These are phyloP conservation scores for Erythrobasidium hasegawianum DNA, from an alignment of 1,284 basidiomycete species.

Conservation along the genomic window DNA sequence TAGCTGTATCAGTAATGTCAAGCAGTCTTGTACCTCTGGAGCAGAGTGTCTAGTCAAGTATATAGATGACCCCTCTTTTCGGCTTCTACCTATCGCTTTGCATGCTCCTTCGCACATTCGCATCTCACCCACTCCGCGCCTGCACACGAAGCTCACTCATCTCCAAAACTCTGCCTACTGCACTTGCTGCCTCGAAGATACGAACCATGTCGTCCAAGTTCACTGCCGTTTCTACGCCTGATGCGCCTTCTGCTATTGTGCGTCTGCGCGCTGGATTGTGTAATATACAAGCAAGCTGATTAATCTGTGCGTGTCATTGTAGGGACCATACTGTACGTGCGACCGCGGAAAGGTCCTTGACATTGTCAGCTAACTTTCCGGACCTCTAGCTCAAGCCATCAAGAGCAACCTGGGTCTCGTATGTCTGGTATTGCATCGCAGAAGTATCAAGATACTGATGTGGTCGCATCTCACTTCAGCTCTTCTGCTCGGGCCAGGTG, in stretches of 20 bases:
- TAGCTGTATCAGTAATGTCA: too few species aligned
- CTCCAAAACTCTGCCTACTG: too few species aligned
- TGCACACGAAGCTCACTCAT: too few species aligned
- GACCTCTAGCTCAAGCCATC: constrained; percentile 22
- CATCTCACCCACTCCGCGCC: too few species aligned
- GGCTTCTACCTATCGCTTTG: not conserved
- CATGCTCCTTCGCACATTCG: not conserved
- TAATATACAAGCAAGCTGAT: not conserved
- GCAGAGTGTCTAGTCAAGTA: too few species aligned
- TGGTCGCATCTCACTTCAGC: constrained; percentile 58
- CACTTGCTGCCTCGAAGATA: not conserved
- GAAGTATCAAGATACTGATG: too few species aligned
- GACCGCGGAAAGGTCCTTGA: too few species aligned
- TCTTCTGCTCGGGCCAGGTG: constrained; percentile 87
- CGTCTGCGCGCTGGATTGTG: too few species aligned
- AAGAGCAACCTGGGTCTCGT: constrained; percentile 20
- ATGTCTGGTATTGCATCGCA: too few species aligned
- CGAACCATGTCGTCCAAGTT: not conserved
- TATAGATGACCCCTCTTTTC: not conserved
- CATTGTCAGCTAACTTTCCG: too few species aligned
- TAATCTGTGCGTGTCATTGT: not conserved
- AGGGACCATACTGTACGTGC: constrained; percentile 34
- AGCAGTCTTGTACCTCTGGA: too few species aligned
- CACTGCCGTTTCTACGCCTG: constrained; percentile 24
- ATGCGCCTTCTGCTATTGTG: constrained; percentile 33